These are phyloP conservation scores for Barnettozyma populi DNA, from an alignment of 805 yeast species.

Conservation along the genomic window DNA sequence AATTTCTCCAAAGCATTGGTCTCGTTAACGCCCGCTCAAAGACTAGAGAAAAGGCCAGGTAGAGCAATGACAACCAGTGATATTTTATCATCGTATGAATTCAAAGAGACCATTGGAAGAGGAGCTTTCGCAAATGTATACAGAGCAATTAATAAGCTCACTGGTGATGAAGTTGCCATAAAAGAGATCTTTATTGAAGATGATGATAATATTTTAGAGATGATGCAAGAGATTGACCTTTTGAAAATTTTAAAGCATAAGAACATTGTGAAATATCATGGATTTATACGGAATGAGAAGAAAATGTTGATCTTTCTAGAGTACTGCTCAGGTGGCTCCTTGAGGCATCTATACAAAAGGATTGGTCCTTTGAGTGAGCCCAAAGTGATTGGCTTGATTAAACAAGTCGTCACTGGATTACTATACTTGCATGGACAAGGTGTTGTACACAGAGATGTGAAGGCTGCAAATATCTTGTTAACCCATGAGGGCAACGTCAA, in stretches of 20 bases:
- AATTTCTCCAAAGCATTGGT: constrained; percentile 8
- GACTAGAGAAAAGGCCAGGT: constrained; percentile 39
- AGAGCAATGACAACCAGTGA: constrained; percentile 19
- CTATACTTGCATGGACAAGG: constrained; percentile 59
- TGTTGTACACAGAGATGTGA: constrained; percentile 69
- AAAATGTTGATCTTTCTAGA: constrained; percentile 72
- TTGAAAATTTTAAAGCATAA: constrained; percentile 76
- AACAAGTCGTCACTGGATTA: constrained; percentile 66
- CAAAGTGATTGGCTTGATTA: constrained; percentile 52
- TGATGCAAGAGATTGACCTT: constrained; percentile 61
- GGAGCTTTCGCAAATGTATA: constrained; percentile 93
- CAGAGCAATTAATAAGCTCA: constrained; percentile 60
- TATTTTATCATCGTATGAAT: constrained; percentile 36
- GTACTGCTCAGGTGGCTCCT: constrained; percentile 65
- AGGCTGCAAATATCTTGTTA: constrained; percentile 71
- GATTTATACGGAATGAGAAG: constrained; percentile 70
- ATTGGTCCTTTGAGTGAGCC: constrained; percentile 52
- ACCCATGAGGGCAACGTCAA: constrained; percentile 64
- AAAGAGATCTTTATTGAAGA: constrained; percentile 72
- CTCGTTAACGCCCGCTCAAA: constrained; percentile 45
- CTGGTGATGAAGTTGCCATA: constrained; percentile 69
- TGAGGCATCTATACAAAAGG: constrained; percentile 37
- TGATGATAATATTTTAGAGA: constrained; percentile 58
- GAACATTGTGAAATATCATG: constrained; percentile 88
- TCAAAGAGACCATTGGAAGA: constrained; percentile 66